Evolutionary conservation across 352 stramenopile genomes (phyloP), one percentile per base, ranked within the genome.

Genomic region (Globisporangium ultimum): DNA sequence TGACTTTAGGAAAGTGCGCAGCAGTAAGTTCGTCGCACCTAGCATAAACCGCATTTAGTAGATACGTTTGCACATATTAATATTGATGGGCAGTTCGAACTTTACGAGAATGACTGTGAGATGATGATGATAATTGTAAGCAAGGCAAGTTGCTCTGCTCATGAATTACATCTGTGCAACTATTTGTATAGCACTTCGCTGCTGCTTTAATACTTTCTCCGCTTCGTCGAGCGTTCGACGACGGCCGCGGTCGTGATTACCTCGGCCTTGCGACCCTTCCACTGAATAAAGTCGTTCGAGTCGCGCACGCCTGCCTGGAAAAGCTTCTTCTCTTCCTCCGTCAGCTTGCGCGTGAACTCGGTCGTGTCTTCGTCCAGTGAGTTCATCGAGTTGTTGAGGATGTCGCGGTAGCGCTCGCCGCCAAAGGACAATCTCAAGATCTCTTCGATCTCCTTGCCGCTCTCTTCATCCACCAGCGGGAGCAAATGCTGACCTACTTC

Each of bases 371-470:
- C 83, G 52, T 91, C 70, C 67, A 91, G 61, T 45, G 83, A 76
- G 67, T 84, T 91, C 85, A 93, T 91, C 24, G 80, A 77, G 59
- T 93, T 89, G 71, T 94, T 91, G 55, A 94, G 69, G 20, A 94
- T 72, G 32, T 76, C 69, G 38, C 80, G 75, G 67, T 89, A 94
- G 15, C 85, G 77, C 60, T 94, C 83, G 22, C 85, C 83, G 47
- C 80, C 76, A 50, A 88, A 91, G 18, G 79, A 80, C 36, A 92
- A 67, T 0, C 81, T 78, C 70, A 94, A 53, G 65, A 94, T 91
- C 66, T 91, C 80, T 45, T 91, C 76, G 41, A 93, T 86, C 53
- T 88, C 80, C 20, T 63, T 67, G 40, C 72, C 68, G 2, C 75
- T 71, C 17, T 63, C 67, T 18, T 77, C 68, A 6, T 71, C 68